Base-by-base conservation (phyloP, 2,329 filamentous ascomycete species). In the Colletotrichum acutatum region DNA sequence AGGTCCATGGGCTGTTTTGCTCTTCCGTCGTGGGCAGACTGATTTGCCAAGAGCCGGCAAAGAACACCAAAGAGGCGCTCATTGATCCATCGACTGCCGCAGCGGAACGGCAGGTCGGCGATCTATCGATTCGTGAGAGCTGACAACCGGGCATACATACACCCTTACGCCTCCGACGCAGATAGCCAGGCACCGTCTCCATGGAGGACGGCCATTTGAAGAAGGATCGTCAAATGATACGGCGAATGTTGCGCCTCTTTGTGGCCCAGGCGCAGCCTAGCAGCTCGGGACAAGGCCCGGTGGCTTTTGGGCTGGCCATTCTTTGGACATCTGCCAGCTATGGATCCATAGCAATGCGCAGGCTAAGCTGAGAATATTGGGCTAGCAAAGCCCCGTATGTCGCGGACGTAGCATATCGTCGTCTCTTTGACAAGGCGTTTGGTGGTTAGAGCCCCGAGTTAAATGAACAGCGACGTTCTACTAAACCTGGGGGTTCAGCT, bases 101-200 rank as follows among this genome's bases (percentile, higher is more conserved):
- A 46, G 30, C 46, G 34, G 42, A 67, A 34, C 24, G 32, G 32
- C 19, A 66, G 28, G 11, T 66, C 19, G 11, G 37, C 26, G 62
- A 56, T n/a, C 52, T 30, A 57, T 52, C 66, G 59, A 57, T 24
- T 46, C 19, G 32, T 56, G 42, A 28, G 56, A 34, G 58, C 59
- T 69, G 66, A n/a, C 53, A 60, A 66, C 54, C 42, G 58, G 59
- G 16, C 66, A 42, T n/a, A 30, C 24, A 68, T 14, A 32, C 24
- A 63, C 14, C 24, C 24, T 22, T 46, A n/a, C 54, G 32, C 59
- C 70, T 59, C 42, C 30, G 59, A 54, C 57, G 19, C 49, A 34
- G 64, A 60, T 59, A 72, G 37, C 53, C 58, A 69, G 69, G 59
- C 58, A 64, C 66, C 59, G 59, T 68, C 69, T 46, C 46, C 19